phyloP scores from a whole-genome alignment of 306 rosid genomes.

The Malus sylvestris region DNA sequence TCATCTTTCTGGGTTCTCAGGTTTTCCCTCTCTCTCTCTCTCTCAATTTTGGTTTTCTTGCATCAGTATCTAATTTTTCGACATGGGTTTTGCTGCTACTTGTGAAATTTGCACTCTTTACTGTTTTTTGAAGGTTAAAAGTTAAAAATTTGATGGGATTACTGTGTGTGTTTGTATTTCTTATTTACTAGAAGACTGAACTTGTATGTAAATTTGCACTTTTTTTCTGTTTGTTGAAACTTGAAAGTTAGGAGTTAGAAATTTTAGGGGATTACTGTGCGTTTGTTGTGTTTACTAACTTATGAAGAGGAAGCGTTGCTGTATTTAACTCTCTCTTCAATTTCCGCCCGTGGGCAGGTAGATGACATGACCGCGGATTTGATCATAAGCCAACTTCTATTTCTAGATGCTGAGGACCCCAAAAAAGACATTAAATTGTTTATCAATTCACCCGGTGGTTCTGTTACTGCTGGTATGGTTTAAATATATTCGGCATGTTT shows the following conservation, averaged over 20 bases:
- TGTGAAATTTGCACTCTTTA: background rate
- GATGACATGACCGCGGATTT: constrained; percentile 91
- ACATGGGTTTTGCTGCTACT: background rate
- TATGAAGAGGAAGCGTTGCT: background rate
- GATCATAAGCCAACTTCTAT: constrained; percentile 73
- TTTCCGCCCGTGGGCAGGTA: constrained; percentile 43
- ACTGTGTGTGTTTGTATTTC: background rate
- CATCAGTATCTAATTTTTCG: background rate
- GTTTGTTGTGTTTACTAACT: background rate
- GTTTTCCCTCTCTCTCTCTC: constrained; percentile 12
- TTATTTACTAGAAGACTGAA: background rate
- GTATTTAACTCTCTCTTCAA: background rate
- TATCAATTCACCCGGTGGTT: constrained; percentile 96
- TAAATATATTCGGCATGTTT: background rate
- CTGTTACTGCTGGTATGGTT: constrained; percentile 79
- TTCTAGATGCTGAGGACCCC: constrained; percentile 88
- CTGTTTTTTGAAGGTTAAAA: background rate
- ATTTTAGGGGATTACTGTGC: background rate
- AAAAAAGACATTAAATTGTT: constrained; percentile 74
- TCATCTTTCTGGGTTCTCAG: constrained; percentile 91
- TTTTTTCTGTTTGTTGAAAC: background rate
- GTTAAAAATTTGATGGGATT: background rate
- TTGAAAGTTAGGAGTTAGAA: background rate
- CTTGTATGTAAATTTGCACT: background rate
- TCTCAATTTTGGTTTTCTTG: background rate